Evolutionary conservation across 371 early-diverging fungal genomes (phyloP).

Genomic region (Chytridium lagenaria): DNA sequence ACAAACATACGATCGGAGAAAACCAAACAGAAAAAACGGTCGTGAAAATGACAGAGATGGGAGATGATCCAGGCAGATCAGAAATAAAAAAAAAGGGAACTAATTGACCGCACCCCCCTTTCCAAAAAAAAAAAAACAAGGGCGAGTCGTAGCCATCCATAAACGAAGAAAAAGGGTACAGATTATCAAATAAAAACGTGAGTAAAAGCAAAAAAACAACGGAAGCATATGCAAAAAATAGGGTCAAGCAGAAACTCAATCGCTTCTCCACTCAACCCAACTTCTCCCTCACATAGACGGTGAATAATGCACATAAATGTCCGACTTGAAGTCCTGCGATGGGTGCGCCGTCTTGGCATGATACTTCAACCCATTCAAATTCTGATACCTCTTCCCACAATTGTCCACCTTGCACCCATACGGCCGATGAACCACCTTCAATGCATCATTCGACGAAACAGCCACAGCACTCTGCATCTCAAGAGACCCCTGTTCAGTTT

Average conservation of each 20-base stretch:
- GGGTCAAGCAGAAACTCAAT: too few relatives aligned
- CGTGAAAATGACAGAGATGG: not conserved
- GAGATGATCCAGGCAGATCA: not conserved
- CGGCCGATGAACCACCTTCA: slow-evolving; percentile 22
- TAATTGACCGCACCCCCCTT: too few relatives aligned
- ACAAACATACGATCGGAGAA: not conserved
- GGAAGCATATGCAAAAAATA: too few relatives aligned
- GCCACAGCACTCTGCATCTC: slow-evolving; percentile 16
- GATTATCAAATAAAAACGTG: not conserved
- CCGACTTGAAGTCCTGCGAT: slow-evolving; percentile 41
- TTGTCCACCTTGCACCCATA: slow-evolving; percentile 32
- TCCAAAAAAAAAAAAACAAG: too few relatives aligned
- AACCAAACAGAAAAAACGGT: not conserved
- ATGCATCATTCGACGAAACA: not conserved
- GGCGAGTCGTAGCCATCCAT: too few relatives aligned
- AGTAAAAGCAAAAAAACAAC: not conserved
- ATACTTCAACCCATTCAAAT: slow-evolving; percentile 54
- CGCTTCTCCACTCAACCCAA: not conserved
- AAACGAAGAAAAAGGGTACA: too few relatives aligned
- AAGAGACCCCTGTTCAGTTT: slow-evolving; percentile 36
- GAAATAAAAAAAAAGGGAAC: not conserved
- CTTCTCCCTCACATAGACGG: slow-evolving; percentile 7
- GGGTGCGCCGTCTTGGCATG: slow-evolving; percentile 48
- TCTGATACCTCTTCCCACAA: slow-evolving; percentile 50
- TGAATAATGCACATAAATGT: slow-evolving; percentile 34